These are phyloP conservation scores for Claviceps sp. DNA, from an alignment of 2,329 filamentous ascomycete genomes.

Conservation along the genomic window DNA sequence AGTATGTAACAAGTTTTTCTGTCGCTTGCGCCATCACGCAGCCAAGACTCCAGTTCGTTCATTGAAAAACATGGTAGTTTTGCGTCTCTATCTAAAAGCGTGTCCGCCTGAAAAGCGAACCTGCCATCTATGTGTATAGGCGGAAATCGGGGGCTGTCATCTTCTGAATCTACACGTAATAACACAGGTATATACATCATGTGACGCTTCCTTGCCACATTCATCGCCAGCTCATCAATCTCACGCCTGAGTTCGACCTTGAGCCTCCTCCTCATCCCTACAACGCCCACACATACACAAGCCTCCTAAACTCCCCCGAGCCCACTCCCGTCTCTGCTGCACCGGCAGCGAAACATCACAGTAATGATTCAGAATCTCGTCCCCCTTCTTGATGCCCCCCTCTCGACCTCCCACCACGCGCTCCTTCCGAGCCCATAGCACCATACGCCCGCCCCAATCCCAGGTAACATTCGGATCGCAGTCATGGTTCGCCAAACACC, in stretches of 20 bases:
- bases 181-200: too few relatives aligned
- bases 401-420: slow-evolving; percentile 36
- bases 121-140: too few relatives aligned
- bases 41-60: too few relatives aligned
- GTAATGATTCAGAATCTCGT: slow-evolving; percentile 90
- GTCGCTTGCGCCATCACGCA: too few relatives aligned
- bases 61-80: too few relatives aligned
- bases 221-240: too few relatives aligned
- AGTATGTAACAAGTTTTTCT: too few relatives aligned
- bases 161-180: too few relatives aligned
- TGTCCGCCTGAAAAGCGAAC: too few relatives aligned
- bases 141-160: too few relatives aligned
- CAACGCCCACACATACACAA: slow-evolving; percentile 80
- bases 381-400: slow-evolving; percentile 58
- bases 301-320: slow-evolving; percentile 73
- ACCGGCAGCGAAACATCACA: slow-evolving; percentile 75
- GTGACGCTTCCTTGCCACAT: too few relatives aligned
- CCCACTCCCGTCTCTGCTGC: slow-evolving; percentile 76
- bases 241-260: neutral
- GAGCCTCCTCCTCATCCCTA: slow-evolving; percentile 49
- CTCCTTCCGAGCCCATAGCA: slow-evolving; percentile 48
- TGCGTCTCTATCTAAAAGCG: too few relatives aligned
- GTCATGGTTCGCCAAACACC: slow-evolving; percentile 93
- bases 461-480: slow-evolving; percentile 91
- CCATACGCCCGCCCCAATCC: slow-evolving; percentile 79